Percentiles rank a stretch among this genome's conserved stretches.
phyloP scores from a whole-genome alignment of 2,329 filamentous ascomycete genomes.

The Aureobasidium sp. region DNA sequence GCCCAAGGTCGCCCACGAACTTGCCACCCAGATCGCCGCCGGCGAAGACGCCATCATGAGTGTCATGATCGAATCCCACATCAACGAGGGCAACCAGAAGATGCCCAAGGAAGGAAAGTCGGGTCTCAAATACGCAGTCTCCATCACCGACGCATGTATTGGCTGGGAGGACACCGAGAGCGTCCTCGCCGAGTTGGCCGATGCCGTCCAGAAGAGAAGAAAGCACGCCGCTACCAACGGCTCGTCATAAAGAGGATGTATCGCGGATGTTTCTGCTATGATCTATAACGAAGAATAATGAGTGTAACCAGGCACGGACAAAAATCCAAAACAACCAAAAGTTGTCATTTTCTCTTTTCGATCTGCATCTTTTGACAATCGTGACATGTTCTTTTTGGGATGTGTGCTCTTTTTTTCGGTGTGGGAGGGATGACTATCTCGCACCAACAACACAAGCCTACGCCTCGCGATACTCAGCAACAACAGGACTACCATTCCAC shows the following conservation, averaged over 20 bases:
- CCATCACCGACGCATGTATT: conserved; percentile 97
- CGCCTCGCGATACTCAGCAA: neutral
- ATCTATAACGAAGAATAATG: neutral
- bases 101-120: conserved; percentile 78
- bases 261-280: neutral
- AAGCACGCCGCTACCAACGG: conserved; percentile 30
- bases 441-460: neutral
- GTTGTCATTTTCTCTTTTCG: neutral
- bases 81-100: conserved; percentile 89
- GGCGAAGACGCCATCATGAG: conserved; percentile 89
- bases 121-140: conserved; percentile 86
- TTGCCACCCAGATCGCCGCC: conserved; percentile 77
- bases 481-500: neutral
- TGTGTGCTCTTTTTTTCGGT: neutral
- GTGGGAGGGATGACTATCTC: neutral
- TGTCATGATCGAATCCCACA: conserved; percentile 98
- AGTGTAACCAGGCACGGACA: neutral
- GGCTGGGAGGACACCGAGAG: conserved; percentile 82
- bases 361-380: neutral
- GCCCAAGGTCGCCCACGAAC: conserved; percentile 75
- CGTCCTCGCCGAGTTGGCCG: conserved; percentile 70
- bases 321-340: neutral
- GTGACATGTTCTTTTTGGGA: too few relatives aligned
- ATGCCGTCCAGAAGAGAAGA: conserved; percentile 70
- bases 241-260: neutral